A percentile compares a stretch with the other conserved stretches of the same genome.
Evolutionary conservation across 1,139 yeast genomes (phyloP).

Genomic region (Saccharomyces hybrid): DNA sequence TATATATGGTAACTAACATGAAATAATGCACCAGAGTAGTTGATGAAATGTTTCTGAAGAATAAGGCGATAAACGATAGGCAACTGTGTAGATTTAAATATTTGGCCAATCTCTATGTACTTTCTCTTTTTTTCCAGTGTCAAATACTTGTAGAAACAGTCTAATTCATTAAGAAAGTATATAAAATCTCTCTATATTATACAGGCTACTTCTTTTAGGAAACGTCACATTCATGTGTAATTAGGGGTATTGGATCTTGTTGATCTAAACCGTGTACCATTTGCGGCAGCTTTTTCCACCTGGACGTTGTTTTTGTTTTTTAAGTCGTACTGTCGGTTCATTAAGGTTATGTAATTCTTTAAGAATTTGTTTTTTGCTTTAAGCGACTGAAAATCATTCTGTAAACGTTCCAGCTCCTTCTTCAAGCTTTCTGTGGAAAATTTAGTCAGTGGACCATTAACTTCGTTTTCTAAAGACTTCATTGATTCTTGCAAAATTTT

Average conservation of each 20-base stretch:
- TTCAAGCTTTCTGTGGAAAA: constrained; percentile 24
- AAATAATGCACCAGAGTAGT: neutral
- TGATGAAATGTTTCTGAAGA: neutral
- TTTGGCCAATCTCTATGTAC: neutral
- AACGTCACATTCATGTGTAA: constrained; percentile 13
- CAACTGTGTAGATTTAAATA: neutral
- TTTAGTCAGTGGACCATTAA: constrained; percentile 18
- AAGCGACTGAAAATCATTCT: constrained; percentile 10
- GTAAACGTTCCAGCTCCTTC: constrained; percentile 7
- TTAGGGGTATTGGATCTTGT: constrained; percentile 23
- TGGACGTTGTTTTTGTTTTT: constrained; percentile 4
- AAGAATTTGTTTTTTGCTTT: constrained; percentile 17
- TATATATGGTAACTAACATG: neutral
- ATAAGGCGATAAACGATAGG: neutral
- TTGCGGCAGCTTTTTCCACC: constrained; percentile 5
- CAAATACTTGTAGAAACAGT: neutral
- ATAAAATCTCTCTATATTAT: neutral
- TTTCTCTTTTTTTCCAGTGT: neutral
- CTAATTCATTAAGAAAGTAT: neutral
- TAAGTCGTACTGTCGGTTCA: constrained; percentile 16
- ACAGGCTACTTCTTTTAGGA: neutral
- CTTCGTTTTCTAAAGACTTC: constrained; percentile 32
- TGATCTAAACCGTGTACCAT: constrained; percentile 12
- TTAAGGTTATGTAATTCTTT: constrained; percentile 16
- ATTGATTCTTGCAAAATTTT: constrained; percentile 31